Evolutionary conservation across 441 rosid species (phyloP), one percentile per base, ranked within the genome.

Genomic region (Flueggea neowawraea): DNA sequence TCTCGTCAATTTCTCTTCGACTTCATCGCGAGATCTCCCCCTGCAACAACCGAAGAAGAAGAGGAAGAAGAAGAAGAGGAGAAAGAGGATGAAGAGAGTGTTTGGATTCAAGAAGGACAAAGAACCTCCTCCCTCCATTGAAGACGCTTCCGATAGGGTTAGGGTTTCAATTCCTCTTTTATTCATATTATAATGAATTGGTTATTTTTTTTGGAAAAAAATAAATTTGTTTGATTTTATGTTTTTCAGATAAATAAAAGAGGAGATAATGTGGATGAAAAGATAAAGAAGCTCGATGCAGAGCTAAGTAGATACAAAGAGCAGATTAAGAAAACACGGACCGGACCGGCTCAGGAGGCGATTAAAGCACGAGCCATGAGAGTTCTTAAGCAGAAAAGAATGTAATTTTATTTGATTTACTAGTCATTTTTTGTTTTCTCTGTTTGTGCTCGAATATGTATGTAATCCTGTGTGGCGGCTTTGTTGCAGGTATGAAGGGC

Each of bases 201-300:
- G 17, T 57, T 13, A 12, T 41, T 36, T 17, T 33, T 22, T 22
- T 22, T 22, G 1, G 2, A 22, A 22, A 12, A 13, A 44, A 16
- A 4, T 51, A 10, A 10, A 44, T 31, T 51, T 4, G 22, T n/a
- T 28, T 56, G 28, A 22, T 22, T 22, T 22, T 22, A 22, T 54
- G 11, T 16, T 11, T 41, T 43, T 52, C 81, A 95, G 99, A 83
- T 92, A 41, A 85, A 72, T 66, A 83, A 92, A 79, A 84, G 95
- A 76, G 98, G 97, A n/a, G 99, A 95, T 1, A 69, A 89, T 6
- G 90, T 95, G 28, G 98, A 95, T 28, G 98, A 92, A 4, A 95
- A 92, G 85, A 83, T 95, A 32, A 87, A 76, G 70, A 90, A 65
- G 78, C 91, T 95, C 6, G 98, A 95, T 54, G 80, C 71, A 1